These are phyloP conservation scores for Penicillium sp. DNA, from an alignment of 2,329 filamentous ascomycete genomes.

Conservation along the genomic window DNA sequence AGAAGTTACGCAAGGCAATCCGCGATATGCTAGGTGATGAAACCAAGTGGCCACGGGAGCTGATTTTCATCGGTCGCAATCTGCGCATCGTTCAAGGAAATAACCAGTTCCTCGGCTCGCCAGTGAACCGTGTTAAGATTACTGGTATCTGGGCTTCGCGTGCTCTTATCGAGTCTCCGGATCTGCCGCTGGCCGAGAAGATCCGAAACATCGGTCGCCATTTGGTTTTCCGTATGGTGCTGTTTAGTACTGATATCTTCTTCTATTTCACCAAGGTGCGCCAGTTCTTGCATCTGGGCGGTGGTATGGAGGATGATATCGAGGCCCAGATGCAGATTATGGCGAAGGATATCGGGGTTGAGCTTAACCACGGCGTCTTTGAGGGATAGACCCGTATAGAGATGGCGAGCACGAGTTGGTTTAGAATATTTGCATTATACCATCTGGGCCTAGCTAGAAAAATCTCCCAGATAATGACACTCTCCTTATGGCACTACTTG, in stretches of 20 bases:
- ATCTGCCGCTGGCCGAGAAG: slow-evolving; percentile 62
- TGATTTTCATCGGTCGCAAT: slow-evolving; percentile 89
- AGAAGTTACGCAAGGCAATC: slow-evolving; percentile 68
- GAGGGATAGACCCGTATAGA: slow-evolving; percentile 60
- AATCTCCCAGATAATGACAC: background rate
- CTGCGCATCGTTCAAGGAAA: slow-evolving; percentile 91
- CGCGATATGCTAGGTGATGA: slow-evolving; percentile 81
- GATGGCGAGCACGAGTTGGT: background rate
- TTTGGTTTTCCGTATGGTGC: slow-evolving; percentile 73
- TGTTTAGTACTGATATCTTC: slow-evolving; percentile 72
- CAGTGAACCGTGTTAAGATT: slow-evolving; percentile 89
- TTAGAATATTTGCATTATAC: slow-evolving; percentile 9
- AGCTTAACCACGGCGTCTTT: slow-evolving; percentile 84
- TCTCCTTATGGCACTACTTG: background rate
- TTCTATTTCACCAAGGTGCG: slow-evolving; percentile 79
- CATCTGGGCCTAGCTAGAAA: slow-evolving; percentile 5
- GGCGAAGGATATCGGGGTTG: slow-evolving; percentile 87
- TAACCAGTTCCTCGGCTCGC: slow-evolving; percentile 84
- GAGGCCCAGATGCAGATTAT: slow-evolving; percentile 83
- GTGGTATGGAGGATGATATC: slow-evolving; percentile 91
- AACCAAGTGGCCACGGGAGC: slow-evolving; percentile 82
- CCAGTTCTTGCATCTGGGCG: slow-evolving; percentile 72
- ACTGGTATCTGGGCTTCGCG: slow-evolving; percentile 86
- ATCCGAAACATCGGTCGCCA: slow-evolving; percentile 71
- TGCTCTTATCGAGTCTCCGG: slow-evolving; percentile 72